A percentile compares a stretch with the other conserved stretches of the same genome.
Evolutionary conservation across 768 basidiomycete species (phyloP).

Genomic region (Rhizopogon rudus): DNA sequence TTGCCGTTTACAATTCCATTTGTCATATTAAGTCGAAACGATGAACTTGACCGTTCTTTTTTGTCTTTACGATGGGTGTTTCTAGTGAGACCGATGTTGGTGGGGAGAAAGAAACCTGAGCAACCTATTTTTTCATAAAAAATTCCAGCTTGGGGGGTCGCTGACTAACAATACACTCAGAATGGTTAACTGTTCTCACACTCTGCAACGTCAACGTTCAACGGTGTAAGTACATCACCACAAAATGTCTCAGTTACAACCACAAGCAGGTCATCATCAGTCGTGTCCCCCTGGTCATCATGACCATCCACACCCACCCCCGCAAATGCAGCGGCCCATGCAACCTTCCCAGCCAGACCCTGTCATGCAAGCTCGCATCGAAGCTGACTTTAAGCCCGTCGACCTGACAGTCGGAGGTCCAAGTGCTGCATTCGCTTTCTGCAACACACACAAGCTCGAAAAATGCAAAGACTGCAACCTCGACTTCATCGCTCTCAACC

Average conservation of each 20-base stretch:
- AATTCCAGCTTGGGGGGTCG: slow-evolving; percentile 17
- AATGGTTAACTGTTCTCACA: slow-evolving; percentile 11
- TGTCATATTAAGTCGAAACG: slow-evolving; percentile 64
- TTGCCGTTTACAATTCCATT: slow-evolving; percentile 86
- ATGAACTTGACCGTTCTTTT: slow-evolving; percentile 26
- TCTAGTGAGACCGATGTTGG: slow-evolving; percentile 27
- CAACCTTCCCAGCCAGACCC: slow-evolving; percentile 57
- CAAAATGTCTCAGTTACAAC: slow-evolving; percentile 61
- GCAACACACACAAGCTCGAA: slow-evolving; percentile 62
- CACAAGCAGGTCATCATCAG: slow-evolving; percentile 39
- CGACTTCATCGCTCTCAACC: slow-evolving; percentile 75
- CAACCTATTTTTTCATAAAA: slow-evolving; percentile 15
- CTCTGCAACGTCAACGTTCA: not conserved
- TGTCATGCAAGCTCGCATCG: slow-evolving; percentile 69
- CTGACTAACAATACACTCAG: slow-evolving; percentile 14
- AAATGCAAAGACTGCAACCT: slow-evolving; percentile 69
- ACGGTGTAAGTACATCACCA: not conserved
- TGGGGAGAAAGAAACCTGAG: slow-evolving; percentile 22
- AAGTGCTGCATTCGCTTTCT: slow-evolving; percentile 54
- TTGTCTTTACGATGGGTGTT: slow-evolving; percentile 17
- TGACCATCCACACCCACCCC: slow-evolving; percentile 31
- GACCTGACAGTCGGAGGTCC: slow-evolving; percentile 48
- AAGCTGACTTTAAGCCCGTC: slow-evolving; percentile 61
- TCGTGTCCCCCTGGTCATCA: slow-evolving; percentile 36
- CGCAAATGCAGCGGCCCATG: slow-evolving; percentile 29